A percentile compares a stretch with the other conserved stretches of the same genome.
phyloP scores from a whole-genome alignment of 768 basidiomycete species.

The Cystobasidium tubakii region DNA sequence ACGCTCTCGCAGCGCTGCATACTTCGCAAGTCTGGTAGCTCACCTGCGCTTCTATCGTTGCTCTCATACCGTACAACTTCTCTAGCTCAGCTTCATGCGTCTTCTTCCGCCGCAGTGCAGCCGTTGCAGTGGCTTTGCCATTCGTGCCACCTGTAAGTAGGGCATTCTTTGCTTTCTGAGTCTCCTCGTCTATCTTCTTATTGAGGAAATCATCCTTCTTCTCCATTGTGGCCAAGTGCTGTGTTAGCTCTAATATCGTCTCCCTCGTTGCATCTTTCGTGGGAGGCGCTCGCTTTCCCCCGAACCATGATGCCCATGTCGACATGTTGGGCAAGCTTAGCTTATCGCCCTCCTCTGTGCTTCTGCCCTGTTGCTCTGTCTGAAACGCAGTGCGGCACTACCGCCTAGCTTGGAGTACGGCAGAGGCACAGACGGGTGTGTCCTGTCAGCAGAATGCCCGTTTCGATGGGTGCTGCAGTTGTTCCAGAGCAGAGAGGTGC shows the following conservation, averaged over 20 bases:
- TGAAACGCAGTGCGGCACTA: background rate
- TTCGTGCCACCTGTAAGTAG: slow-evolving; percentile 16
- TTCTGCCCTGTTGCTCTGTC: no score
- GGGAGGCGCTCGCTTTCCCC: slow-evolving; percentile 62
- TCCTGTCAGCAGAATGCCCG: background rate
- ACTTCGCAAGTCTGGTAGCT: background rate
- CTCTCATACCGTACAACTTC: slow-evolving; percentile 69
- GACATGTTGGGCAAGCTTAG: slow-evolving; percentile 49
- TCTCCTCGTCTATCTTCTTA: slow-evolving; percentile 82
- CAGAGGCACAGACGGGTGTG: background rate
- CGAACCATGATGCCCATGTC: slow-evolving; percentile 77
- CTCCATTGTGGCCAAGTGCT: slow-evolving; percentile 93
- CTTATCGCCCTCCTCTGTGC: background rate
- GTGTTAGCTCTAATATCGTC: slow-evolving; percentile 81
- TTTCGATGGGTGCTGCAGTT: background rate
- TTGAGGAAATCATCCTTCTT: slow-evolving; percentile 97
- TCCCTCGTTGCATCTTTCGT: slow-evolving; percentile 79
- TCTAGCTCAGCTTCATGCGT: slow-evolving; percentile 78
- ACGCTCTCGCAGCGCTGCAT: background rate
- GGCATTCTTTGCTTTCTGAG: slow-evolving; percentile 72
- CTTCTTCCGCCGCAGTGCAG: slow-evolving; percentile 90
- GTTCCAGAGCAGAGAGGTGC: background rate
- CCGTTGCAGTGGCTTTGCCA: slow-evolving; percentile 64
- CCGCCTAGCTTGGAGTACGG: background rate
- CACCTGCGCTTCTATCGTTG: slow-evolving; percentile 86